A percentile compares a stretch with the other conserved stretches of the same genome.
These are phyloP conservation scores for Suillus sp. DNA, from an alignment of 768 basidiomycete species.

Conservation along the genomic window DNA sequence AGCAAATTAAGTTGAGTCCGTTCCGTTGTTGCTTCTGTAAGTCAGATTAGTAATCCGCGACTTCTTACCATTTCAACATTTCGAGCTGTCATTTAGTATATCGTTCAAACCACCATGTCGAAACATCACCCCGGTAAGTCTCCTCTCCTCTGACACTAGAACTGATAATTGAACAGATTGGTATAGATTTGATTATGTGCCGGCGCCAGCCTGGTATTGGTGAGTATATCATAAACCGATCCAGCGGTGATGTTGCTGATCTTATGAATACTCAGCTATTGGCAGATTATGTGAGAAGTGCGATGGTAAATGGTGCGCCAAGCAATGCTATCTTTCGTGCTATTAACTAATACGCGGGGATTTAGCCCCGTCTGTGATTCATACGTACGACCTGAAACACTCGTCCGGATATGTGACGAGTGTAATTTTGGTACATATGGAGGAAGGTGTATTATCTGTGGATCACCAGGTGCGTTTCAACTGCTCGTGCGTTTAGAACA, in stretches of 20 bases:
- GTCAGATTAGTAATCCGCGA: slow-evolving; percentile 14
- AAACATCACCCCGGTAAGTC: slow-evolving; percentile 83
- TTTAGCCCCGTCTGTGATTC: slow-evolving; percentile 96
- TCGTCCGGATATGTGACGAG: slow-evolving; percentile 98
- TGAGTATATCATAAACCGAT: slow-evolving; percentile 37
- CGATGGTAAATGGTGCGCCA: slow-evolving; percentile 94
- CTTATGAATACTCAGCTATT: slow-evolving; percentile 61
- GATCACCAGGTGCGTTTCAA: slow-evolving; percentile 74
- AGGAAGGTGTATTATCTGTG: slow-evolving; percentile 97
- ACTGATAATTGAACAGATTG: slow-evolving; percentile 4
- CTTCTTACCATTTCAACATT: neutral
- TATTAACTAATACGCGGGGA: slow-evolving; percentile 4
- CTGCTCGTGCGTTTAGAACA: neutral
- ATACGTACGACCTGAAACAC: slow-evolving; percentile 96
- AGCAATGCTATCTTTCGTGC: neutral
- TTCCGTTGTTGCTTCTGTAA: neutral
- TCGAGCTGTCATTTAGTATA: neutral
- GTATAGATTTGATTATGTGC: slow-evolving; percentile 94
- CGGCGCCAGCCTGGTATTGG: slow-evolving; percentile 97
- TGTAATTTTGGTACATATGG: slow-evolving; percentile 99
- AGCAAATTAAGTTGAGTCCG: too few relatives aligned
- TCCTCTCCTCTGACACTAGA: neutral
- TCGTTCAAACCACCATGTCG: slow-evolving; percentile 56
- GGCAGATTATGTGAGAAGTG: slow-evolving; percentile 99
- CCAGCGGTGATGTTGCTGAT: slow-evolving; percentile 15